phyloP scores from a whole-genome alignment of 345 rosid genomes.

The Corchorus olitorius region DNA sequence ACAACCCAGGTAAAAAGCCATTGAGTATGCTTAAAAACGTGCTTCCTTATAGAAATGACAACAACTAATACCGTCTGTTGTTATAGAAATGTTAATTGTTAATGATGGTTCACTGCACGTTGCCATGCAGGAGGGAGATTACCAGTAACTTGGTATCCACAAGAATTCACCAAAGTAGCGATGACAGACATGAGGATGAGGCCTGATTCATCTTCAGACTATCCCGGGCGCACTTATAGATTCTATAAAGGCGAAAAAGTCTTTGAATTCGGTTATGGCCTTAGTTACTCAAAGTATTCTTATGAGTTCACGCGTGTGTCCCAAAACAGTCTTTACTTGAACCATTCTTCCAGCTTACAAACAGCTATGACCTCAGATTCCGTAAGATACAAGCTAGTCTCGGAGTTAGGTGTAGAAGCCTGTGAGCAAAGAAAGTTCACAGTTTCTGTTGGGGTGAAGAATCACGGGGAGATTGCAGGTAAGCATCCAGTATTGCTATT shows the following conservation, averaged over 20 bases:
- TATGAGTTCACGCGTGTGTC: constrained; percentile 43
- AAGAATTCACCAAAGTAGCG: constrained; percentile 57
- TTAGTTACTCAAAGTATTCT: constrained; percentile 68
- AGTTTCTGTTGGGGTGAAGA: constrained; percentile 52
- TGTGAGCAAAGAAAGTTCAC: constrained; percentile 47
- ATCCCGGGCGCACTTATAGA: constrained; percentile 90
- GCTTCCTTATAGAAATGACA: no score
- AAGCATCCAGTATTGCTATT: constrained; percentile 79
- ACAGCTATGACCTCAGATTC: constrained; percentile 23
- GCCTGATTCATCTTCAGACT: constrained; percentile 50
- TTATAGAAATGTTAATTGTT: background rate
- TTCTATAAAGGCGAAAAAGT: constrained; percentile 70
- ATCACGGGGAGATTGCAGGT: constrained; percentile 63
- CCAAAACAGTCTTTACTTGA: constrained; percentile 37
- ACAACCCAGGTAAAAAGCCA: constrained; percentile 71
- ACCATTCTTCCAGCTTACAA: constrained; percentile 30
- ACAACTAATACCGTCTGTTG: background rate
- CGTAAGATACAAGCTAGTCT: constrained; percentile 32
- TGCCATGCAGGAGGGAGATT: constrained; percentile 75
- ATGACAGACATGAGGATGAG: constrained; percentile 96
- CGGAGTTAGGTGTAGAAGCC: constrained; percentile 47
- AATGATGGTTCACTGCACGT: background rate
- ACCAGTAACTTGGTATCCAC: constrained; percentile 90
- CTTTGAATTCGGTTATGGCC: constrained; percentile 74
- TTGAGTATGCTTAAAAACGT: background rate